Base-by-base conservation (phyloP, 768 basidiomycete genomes). In the Mycena sanguinolenta region DNA sequence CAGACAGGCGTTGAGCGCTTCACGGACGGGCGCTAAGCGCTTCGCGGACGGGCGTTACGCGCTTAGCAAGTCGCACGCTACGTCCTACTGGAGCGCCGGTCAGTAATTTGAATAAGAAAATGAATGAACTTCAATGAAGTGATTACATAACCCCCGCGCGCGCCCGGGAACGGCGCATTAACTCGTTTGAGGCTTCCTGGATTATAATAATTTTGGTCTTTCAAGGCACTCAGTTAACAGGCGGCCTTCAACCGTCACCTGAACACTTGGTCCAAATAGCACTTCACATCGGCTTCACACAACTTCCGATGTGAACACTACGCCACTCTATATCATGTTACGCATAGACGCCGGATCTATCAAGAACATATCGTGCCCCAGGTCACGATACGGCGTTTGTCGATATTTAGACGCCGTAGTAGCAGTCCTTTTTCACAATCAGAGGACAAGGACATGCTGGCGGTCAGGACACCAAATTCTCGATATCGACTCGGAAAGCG, bases 391-490 rank as follows among this genome's bases (percentile, higher is more conserved):
- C 17, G 13, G 39, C 39, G 16, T 42, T 42, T 42, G 39, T n/a
- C 42, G 42, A 13, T 19, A 7, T 44, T 44, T 44, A 44, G 42
- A 21, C 42, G 17, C 17, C 42, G 42, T 44, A 44, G 42, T 17
- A 44, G 42, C 21, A n/a, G 21, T 19, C 42, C 2, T 19, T 17
- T 99, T 99, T 84, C 88, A 92, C 55, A 92, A 90, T 58, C 90
- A 92, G 91, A 94, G 78, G 94, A 95, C 57, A 87, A 65, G 93
- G n/a, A 92, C 71, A 88, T 30, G 95, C 93, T 6, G 96, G 96
- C 5, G 95, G 95, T 14, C 94, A 96, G 79, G 98, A 99, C 79
- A 98, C 96, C 13, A 88, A 87, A 99, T 95, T 95, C 5, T n/a
- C n/a, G n/a, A n/a, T n/a, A n/a, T n/a, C n/a, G n/a, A n/a, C n/a